phyloP scores from a whole-genome alignment of 2,329 filamentous ascomycete genomes.

The Cercospora zeae-maydis region DNA sequence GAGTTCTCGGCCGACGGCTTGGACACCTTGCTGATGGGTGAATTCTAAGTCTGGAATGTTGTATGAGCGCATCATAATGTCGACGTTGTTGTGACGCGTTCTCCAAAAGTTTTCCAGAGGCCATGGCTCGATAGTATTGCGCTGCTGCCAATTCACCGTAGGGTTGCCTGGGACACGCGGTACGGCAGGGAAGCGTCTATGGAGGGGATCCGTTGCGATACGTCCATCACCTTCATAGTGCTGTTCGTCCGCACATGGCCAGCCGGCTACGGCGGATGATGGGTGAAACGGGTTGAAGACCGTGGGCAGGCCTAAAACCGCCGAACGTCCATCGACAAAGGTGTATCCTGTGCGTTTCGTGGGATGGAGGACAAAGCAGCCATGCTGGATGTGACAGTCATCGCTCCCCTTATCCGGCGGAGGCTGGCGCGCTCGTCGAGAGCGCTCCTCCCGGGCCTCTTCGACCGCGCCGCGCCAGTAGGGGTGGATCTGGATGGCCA shows the following conservation, averaged over 20 bases:
- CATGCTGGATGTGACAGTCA: not conserved
- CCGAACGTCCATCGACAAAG: slow-evolving; percentile 16
- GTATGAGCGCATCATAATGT: slow-evolving; percentile 21
- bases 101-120: slow-evolving; percentile 38
- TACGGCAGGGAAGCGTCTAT: slow-evolving; percentile 43
- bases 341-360: slow-evolving; percentile 4
- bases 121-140: slow-evolving; percentile 38
- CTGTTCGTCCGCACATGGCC: slow-evolving; percentile 42
- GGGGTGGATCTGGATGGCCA: not conserved
- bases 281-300: slow-evolving; percentile 31
- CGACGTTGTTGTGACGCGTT: slow-evolving; percentile 14
- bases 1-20: not conserved
- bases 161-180: slow-evolving; percentile 43
- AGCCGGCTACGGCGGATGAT: slow-evolving; percentile 34
- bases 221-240: slow-evolving; percentile 49
- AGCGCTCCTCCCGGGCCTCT: not conserved
- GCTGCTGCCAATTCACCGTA: slow-evolving; percentile 43
- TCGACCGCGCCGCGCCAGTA: not conserved
- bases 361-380: slow-evolving; percentile 14
- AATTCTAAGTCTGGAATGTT: slow-evolving; percentile 24
- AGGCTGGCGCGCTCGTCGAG: not conserved
- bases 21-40: slow-evolving; percentile 20
- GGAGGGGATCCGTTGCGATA: slow-evolving; percentile 43
- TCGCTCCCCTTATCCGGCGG: not conserved
- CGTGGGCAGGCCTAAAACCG: slow-evolving; percentile 40